Conservation (phyloP, 179 eudicot species). For the Camellia oleifera region DNA sequence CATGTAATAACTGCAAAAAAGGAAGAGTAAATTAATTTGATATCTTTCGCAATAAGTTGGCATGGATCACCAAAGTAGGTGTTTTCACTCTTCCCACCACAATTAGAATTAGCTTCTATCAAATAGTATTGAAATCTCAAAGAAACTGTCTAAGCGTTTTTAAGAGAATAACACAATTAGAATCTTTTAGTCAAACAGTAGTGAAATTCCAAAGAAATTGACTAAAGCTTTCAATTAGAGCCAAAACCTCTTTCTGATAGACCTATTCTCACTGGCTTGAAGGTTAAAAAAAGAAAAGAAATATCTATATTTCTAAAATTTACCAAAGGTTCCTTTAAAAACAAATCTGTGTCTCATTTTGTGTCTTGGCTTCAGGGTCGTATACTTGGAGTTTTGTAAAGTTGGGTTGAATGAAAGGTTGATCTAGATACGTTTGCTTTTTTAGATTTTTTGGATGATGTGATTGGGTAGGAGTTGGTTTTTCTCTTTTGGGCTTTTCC, state of each 20-base stretch:
- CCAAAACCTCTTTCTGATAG: neutral
- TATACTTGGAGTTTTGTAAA: no score
- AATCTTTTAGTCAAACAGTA: neutral
- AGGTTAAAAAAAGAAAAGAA: neutral
- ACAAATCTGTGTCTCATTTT: no score
- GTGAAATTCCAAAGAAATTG: neutral
- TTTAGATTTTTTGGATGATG: no score
- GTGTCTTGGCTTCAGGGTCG: no score
- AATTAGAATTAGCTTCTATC: neutral
- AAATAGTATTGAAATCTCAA: neutral
- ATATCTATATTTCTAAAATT: neutral
- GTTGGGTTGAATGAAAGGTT: no score
- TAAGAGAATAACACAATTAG: neutral
- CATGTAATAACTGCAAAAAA: neutral
- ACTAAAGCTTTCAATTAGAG: neutral
- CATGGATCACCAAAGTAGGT: neutral
- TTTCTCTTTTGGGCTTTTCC: no score
- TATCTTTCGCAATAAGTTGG: neutral
- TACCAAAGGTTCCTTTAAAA: neutral
- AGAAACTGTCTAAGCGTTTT: neutral
- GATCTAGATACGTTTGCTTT: no score
- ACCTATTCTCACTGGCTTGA: neutral
- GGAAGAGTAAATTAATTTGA: neutral
- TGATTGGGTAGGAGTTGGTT: no score
- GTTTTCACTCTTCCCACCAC: neutral